phyloP scores from a whole-genome alignment of 2,329 filamentous ascomycete species.

The Colletotrichum sp. region DNA sequence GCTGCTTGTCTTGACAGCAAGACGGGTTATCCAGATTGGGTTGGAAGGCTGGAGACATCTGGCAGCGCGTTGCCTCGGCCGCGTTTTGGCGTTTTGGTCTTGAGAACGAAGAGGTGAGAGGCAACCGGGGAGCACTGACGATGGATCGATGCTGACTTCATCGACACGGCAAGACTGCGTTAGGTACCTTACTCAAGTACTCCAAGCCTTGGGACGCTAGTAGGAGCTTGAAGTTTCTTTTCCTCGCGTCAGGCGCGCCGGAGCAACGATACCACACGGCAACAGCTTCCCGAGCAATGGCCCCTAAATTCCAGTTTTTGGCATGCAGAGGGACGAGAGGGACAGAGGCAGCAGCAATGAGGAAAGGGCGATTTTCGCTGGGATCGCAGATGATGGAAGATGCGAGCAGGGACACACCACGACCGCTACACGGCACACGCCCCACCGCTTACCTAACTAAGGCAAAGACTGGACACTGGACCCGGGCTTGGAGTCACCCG shows the following conservation, averaged over 20 bases:
- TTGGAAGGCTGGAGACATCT: not conserved
- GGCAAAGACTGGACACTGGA: not conserved
- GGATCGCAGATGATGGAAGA: conserved; percentile 1
- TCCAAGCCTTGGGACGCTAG: not conserved
- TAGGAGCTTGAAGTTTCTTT: not conserved
- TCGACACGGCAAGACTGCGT: not conserved
- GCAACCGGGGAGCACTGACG: not conserved
- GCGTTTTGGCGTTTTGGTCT: not conserved
- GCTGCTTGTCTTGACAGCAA: not conserved
- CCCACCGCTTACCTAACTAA: not conserved
- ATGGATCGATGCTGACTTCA: not conserved
- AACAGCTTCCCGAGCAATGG: not conserved
- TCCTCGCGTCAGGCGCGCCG: not conserved
- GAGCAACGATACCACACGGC: not conserved
- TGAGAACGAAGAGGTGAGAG: not conserved
- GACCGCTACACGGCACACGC: not conserved
- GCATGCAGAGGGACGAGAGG: not conserved
- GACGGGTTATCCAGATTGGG: not conserved
- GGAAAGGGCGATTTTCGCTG: not conserved
- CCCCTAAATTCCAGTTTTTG: not conserved
- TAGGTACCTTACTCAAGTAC: not conserved
- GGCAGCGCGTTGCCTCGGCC: not conserved
- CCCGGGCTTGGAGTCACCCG: not conserved
- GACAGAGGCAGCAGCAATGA: not conserved
- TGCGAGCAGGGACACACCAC: not conserved